Conservation (phyloP, 2,329 filamentous ascomycete genomes). For the Dryadomyces quercivorus region DNA sequence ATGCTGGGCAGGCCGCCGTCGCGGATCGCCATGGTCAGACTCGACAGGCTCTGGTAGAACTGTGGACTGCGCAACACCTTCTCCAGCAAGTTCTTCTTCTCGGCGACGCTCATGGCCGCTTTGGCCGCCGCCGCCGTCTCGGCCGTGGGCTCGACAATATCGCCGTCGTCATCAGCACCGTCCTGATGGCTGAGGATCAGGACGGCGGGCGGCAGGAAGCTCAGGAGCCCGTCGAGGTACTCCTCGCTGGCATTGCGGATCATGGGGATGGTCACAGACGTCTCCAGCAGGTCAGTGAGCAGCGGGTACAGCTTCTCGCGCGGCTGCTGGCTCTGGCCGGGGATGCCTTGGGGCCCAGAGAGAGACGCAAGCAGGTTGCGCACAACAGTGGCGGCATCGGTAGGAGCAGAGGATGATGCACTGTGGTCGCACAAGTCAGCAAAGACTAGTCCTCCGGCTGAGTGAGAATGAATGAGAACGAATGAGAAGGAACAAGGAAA, state of each 20-base stretch:
- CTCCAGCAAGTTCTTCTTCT: slow-evolving; percentile 72
- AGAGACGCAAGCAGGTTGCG: slow-evolving; percentile 83
- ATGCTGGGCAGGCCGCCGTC: slow-evolving; percentile 87
- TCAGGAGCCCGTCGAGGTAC: slow-evolving; percentile 62
- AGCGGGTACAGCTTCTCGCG: slow-evolving; percentile 63
- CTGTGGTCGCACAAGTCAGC: slow-evolving; percentile 24
- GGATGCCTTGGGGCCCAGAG: slow-evolving; percentile 36
- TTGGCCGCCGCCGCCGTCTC: slow-evolving; percentile 62
- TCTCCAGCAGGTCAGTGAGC: slow-evolving; percentile 72
- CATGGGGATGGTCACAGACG: slow-evolving; percentile 65
- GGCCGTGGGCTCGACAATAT: slow-evolving; percentile 48
- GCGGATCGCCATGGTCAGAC: slow-evolving; percentile 73
- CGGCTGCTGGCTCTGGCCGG: slow-evolving; percentile 25
- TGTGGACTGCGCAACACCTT: slow-evolving; percentile 82
- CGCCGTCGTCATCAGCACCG: slow-evolving; percentile 34
- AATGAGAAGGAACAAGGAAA: background rate
- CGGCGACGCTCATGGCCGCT: slow-evolving; percentile 55
- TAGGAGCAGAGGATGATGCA: slow-evolving; percentile 42
- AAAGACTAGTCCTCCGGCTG: background rate
- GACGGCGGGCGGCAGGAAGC: slow-evolving; percentile 65
- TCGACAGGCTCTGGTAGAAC: slow-evolving; percentile 74
- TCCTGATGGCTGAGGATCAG: slow-evolving; percentile 64
- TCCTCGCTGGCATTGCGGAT: slow-evolving; percentile 53
- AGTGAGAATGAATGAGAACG: too few species aligned
- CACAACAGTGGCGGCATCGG: slow-evolving; percentile 64